phyloP scores from a whole-genome alignment of 1,139 yeast genomes.

The Yamadazyma atlantica region DNA sequence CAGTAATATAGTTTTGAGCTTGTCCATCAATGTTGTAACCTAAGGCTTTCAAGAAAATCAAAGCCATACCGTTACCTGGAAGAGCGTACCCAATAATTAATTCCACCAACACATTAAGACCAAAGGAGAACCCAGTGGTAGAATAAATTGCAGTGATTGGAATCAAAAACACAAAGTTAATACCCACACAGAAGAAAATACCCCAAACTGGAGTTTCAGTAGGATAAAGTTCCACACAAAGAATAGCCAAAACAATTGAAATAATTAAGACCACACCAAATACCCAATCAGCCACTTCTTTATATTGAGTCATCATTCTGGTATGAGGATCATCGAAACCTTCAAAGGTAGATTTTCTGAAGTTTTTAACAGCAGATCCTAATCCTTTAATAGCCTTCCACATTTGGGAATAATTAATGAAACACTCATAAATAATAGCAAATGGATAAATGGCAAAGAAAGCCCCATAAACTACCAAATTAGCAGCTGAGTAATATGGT shows the following conservation, averaged over 20 bases:
- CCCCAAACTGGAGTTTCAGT: slow-evolving; percentile 56
- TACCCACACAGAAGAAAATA: slow-evolving; percentile 52
- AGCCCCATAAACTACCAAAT: slow-evolving; percentile 39
- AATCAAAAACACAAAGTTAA: slow-evolving; percentile 54
- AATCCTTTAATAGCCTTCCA: slow-evolving; percentile 22
- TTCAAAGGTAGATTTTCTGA: slow-evolving; percentile 43
- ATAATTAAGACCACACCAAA: slow-evolving; percentile 45
- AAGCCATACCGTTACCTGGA: slow-evolving; percentile 62
- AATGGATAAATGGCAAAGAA: slow-evolving; percentile 40
- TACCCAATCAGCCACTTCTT: slow-evolving; percentile 68
- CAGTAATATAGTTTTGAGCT: slow-evolving; percentile 54
- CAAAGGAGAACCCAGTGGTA: slow-evolving; percentile 51
- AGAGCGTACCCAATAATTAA: slow-evolving; percentile 60
- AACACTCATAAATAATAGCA: slow-evolving; percentile 36
- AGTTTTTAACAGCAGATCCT: slow-evolving; percentile 23
- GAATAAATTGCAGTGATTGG: slow-evolving; percentile 51
- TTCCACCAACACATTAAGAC: slow-evolving; percentile 59
- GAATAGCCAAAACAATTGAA: slow-evolving; percentile 48
- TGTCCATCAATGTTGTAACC: slow-evolving; percentile 62
- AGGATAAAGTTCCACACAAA: slow-evolving; percentile 45
- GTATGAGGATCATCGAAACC: slow-evolving; percentile 58
- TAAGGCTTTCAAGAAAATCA: slow-evolving; percentile 56
- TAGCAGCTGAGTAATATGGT: slow-evolving; percentile 62
- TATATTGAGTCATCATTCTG: slow-evolving; percentile 51
- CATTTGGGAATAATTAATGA: slow-evolving; percentile 41